phyloP scores from a whole-genome alignment of 495 filamentous ascomycete genomes.

The Cairneyella variabilis region DNA sequence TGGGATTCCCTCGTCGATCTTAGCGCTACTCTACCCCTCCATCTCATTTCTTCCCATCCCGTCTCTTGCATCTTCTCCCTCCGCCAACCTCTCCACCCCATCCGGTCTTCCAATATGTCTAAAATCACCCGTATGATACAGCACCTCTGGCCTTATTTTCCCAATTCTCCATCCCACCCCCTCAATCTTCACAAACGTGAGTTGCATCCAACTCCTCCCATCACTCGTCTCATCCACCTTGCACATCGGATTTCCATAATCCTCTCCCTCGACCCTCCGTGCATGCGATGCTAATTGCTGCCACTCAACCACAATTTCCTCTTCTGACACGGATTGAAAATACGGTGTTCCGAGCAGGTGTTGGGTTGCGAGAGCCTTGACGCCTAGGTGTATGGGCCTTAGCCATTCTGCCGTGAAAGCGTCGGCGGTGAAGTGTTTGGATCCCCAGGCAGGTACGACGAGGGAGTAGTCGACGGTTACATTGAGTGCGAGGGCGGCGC shows the following conservation, averaged over 20 bases:
- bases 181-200: conserved; percentile 27
- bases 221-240: conserved; percentile 64
- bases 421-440: conserved; percentile 13
- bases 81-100: background rate
- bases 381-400: conserved; percentile 20
- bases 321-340: conserved; percentile 24
- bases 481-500: conserved; percentile 21
- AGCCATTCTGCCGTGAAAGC: conserved; percentile 27
- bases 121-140: conserved; percentile 28
- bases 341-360: conserved; percentile 29
- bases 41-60: background rate
- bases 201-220: conserved; percentile 56
- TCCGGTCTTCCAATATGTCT: conserved; percentile 11
- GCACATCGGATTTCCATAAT: conserved; percentile 42
- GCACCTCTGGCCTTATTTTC: conserved; percentile 22
- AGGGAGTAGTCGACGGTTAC: conserved; percentile 24
- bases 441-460: conserved; percentile 23
- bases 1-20: too few relatives aligned
- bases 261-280: conserved; percentile 17
- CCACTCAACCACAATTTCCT: conserved; percentile 29
- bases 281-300: conserved; percentile 28
- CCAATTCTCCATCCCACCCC: conserved; percentile 26
- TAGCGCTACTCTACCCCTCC: background rate
- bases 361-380: conserved; percentile 28
- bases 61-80: background rate